phyloP scores from a whole-genome alignment of 108 stramenopile species.

The Thalassiosira profunda region DNA sequence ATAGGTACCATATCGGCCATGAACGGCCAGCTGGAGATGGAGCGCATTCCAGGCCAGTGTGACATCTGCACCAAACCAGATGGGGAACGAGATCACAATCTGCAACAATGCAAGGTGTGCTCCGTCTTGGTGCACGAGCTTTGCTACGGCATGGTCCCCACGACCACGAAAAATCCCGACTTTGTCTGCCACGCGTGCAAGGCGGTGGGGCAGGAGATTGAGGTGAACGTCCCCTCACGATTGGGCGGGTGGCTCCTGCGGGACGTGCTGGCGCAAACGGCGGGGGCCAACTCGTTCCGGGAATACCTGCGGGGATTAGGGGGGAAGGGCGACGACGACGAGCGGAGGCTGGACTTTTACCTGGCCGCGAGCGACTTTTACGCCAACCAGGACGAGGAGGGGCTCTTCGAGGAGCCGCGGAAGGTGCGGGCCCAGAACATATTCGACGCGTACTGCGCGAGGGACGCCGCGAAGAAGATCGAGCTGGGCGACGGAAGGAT shows the following conservation, averaged over 20 bases:
- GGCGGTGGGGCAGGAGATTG: not conserved
- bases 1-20: no score
- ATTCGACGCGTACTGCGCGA: no score
- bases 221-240: not conserved
- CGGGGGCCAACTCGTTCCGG: not conserved
- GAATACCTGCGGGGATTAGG: not conserved
- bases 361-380: not conserved
- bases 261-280: not conserved
- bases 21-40: no score
- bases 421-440: no score
- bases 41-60: no score
- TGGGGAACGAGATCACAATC: slow-evolving; percentile 8
- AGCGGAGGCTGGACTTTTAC: slow-evolving; percentile 10
- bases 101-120: slow-evolving; percentile 4
- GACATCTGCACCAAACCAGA: slow-evolving; percentile 5
- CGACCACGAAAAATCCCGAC: slow-evolving; percentile 8
- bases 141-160: slow-evolving; percentile 19
- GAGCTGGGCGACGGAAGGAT: no score
- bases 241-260: not conserved
- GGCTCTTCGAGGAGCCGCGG: no score
- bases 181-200: slow-evolving; percentile 15
- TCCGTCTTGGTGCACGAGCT: slow-evolving; percentile 13
- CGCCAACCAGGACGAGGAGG: not conserved
- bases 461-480: no score
- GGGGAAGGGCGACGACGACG: not conserved